phyloP scores from a whole-genome alignment of 2,329 filamentous ascomycete species.

The Aotearoamyces nothofagi region DNA sequence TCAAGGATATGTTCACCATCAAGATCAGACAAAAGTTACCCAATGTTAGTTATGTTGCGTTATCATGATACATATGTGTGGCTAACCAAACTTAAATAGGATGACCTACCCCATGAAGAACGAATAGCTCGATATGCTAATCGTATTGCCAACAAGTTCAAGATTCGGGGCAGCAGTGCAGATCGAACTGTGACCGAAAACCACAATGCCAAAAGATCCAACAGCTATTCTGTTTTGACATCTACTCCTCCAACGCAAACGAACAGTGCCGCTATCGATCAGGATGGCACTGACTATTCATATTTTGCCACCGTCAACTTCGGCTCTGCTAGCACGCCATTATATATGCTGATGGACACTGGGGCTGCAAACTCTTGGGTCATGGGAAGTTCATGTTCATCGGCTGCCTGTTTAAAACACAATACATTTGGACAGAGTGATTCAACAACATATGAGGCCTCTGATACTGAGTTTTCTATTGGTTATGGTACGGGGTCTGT shows the following conservation, averaged over 20 bases:
- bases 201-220: slow-evolving; percentile 10
- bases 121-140: slow-evolving; percentile 9
- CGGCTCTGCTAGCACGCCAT: slow-evolving; percentile 34
- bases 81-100: slow-evolving; percentile 2
- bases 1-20: neutral
- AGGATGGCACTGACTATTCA: slow-evolving; percentile 50
- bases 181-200: too few species aligned
- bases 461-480: slow-evolving; percentile 42
- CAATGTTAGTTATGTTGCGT: neutral
- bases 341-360: slow-evolving; percentile 51
- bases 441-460: slow-evolving; percentile 46
- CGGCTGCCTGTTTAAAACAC: slow-evolving; percentile 52
- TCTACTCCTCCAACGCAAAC: slow-evolving; percentile 24
- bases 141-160: slow-evolving; percentile 13
- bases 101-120: slow-evolving; percentile 5
- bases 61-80: neutral
- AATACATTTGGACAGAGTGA: slow-evolving; percentile 50
- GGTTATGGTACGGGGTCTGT: slow-evolving; percentile 68
- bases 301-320: slow-evolving; percentile 45
- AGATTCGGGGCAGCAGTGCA: slow-evolving; percentile 4
- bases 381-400: slow-evolving; percentile 55
- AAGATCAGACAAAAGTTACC: slow-evolving; percentile 3
- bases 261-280: slow-evolving; percentile 38
- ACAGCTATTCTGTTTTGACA: slow-evolving; percentile 10
- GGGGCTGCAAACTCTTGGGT: slow-evolving; percentile 69